A percentile compares a stretch with the other conserved stretches of the same genome.
Evolutionary conservation across 2,329 filamentous ascomycete species (phyloP).

Genomic region (Chaetothyriales sp.): DNA sequence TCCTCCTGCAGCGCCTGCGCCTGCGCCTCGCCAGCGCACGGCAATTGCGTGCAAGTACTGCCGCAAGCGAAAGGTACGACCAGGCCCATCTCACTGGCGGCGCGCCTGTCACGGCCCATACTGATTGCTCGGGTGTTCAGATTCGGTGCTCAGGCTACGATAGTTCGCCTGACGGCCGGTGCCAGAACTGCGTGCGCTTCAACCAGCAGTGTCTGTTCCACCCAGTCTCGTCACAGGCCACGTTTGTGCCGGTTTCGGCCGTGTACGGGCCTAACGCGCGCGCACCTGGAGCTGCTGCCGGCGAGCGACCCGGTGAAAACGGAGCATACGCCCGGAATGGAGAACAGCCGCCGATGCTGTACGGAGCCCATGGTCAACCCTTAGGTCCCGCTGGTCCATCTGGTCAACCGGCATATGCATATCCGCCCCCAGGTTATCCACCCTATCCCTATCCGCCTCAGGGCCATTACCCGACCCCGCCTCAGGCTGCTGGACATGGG

Average conservation of each 20-base stretch:
- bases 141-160: conserved; percentile 65
- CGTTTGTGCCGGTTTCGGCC: conserved; percentile 58
- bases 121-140: conserved; percentile 30
- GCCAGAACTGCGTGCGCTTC: conserved; percentile 57
- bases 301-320: conserved; percentile 20
- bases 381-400: conserved; percentile 24
- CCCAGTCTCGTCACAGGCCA: conserved; percentile 57
- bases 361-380: conserved; percentile 36
- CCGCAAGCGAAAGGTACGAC: conserved; percentile 35
- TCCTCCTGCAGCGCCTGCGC: conserved; percentile 27
- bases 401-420: conserved; percentile 21
- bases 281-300: conserved; percentile 15
- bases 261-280: conserved; percentile 36
- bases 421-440: conserved; percentile 20
- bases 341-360: conserved; percentile 24
- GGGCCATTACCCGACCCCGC: background rate
- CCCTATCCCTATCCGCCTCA: conserved; percentile 12
- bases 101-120: background rate
- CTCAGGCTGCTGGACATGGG: conserved; percentile 6
- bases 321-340: conserved; percentile 14
- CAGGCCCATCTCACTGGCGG: conserved; percentile 1
- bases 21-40: conserved; percentile 35
- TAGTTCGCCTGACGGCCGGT: conserved; percentile 54
- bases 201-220: conserved; percentile 66
- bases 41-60: conserved; percentile 39